phyloP scores from a whole-genome alignment of 1,284 basidiomycete species.

The Ustilago nuda region DNA sequence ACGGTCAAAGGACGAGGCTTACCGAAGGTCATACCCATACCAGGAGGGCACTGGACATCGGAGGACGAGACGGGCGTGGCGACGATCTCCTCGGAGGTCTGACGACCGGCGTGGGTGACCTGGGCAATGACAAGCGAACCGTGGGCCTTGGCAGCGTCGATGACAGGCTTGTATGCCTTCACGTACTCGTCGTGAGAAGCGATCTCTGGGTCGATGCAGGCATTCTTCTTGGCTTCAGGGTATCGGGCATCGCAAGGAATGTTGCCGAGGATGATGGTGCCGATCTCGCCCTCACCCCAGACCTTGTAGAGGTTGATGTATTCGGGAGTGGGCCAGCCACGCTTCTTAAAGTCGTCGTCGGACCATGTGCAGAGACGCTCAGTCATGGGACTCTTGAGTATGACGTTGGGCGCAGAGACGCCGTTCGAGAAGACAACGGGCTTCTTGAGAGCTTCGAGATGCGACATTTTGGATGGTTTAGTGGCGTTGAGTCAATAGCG shows the following conservation, averaged over 20 bases:
- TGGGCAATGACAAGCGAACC: slow-evolving; percentile 71
- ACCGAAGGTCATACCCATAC: slow-evolving; percentile 63
- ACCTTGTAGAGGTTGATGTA: slow-evolving; percentile 62
- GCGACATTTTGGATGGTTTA: slow-evolving; percentile 27
- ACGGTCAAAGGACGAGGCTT: slow-evolving; percentile 73
- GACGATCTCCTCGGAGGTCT: slow-evolving; percentile 56
- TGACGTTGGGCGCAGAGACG: slow-evolving; percentile 52
- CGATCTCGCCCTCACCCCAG: slow-evolving; percentile 62
- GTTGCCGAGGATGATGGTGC: slow-evolving; percentile 62
- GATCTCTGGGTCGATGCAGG: slow-evolving; percentile 56
- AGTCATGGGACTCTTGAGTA: slow-evolving; percentile 64
- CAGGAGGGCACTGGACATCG: slow-evolving; percentile 59
- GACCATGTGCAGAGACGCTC: slow-evolving; percentile 62
- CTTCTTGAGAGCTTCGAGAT: slow-evolving; percentile 49
- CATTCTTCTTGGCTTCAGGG: slow-evolving; percentile 54
- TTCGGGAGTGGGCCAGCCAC: slow-evolving; percentile 58
- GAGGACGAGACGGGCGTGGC: slow-evolving; percentile 56
- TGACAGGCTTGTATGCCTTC: slow-evolving; percentile 59
- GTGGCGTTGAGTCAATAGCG: too few species aligned
- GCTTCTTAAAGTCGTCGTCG: slow-evolving; percentile 56
- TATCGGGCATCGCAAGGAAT: slow-evolving; percentile 52
- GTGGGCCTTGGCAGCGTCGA: slow-evolving; percentile 70
- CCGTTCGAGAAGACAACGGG: slow-evolving; percentile 49
- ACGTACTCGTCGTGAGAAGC: slow-evolving; percentile 51
- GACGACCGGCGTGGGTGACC: slow-evolving; percentile 71